Evolutionary conservation across 371 early-diverging fungal genomes (phyloP).

Genomic region (Haplosporangium sp.): DNA sequence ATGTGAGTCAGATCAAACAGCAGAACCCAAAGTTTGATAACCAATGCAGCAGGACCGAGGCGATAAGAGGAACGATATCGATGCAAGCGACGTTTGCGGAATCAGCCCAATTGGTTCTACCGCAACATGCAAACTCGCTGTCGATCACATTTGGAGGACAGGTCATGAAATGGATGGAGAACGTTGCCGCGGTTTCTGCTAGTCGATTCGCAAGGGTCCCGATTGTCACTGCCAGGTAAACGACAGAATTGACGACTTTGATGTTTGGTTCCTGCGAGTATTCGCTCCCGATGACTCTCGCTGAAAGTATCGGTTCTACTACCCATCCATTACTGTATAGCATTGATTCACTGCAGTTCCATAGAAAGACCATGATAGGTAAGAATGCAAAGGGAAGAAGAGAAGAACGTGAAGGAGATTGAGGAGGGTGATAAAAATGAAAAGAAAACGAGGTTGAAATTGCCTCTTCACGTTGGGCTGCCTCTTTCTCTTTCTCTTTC

Average conservation of each 20-base stretch:
- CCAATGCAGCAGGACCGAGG: constrained; percentile 32
- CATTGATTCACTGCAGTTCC: constrained; percentile 51
- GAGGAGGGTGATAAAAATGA: no score
- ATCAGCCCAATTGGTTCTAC: constrained; percentile 75
- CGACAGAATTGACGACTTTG: not conserved
- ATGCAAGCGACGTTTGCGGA: constrained; percentile 73
- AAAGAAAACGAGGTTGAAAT: no score
- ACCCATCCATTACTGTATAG: constrained; percentile 1
- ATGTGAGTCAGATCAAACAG: constrained; percentile 18
- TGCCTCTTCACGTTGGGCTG: no score
- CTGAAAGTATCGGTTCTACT: not conserved
- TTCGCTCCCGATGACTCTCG: not conserved
- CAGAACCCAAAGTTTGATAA: constrained; percentile 34
- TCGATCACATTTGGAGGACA: constrained; percentile 85
- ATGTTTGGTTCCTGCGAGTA: no score
- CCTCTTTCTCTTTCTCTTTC: no score
- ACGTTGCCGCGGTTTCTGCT: constrained; percentile 73
- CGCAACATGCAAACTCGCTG: constrained; percentile 80
- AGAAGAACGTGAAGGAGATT: no score
- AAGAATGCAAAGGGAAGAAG: not conserved
- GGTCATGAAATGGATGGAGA: constrained; percentile 85
- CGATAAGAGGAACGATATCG: constrained; percentile 29
- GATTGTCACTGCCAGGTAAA: constrained; percentile 72
- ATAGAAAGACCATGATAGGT: constrained; percentile 53
- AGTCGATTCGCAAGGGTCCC: constrained; percentile 66